phyloP scores from a whole-genome alignment of 179 eudicot genomes.

The Amaranthus tricolor region DNA sequence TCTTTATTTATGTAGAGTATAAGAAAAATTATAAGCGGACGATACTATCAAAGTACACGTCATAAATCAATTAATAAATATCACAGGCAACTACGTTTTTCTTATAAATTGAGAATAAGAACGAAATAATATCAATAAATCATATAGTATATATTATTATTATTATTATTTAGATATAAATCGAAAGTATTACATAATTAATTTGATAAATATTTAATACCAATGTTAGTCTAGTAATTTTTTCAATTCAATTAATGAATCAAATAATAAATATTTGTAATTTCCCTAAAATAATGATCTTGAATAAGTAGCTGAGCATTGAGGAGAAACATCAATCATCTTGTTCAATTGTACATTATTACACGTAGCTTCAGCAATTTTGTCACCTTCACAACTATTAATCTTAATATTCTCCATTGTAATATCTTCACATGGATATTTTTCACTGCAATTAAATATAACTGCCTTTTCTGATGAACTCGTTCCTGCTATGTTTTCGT shows the following conservation, averaged over 20 bases:
- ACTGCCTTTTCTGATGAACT: slow-evolving; percentile 53
- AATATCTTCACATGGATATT: slow-evolving; percentile 51
- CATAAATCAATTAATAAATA: too few species aligned
- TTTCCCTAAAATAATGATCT: neutral
- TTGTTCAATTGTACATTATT: slow-evolving; percentile 25
- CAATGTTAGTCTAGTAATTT: neutral
- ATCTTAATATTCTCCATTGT: slow-evolving; percentile 38
- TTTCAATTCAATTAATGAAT: neutral
- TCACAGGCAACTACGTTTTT: too few species aligned
- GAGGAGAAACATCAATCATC: slow-evolving; percentile 38
- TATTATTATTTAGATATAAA: too few species aligned
- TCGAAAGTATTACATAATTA: too few species aligned
- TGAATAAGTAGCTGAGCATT: slow-evolving; percentile 21
- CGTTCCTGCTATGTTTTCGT: slow-evolving; percentile 57
- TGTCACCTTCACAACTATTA: neutral
- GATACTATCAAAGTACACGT: too few species aligned
- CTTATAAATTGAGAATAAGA: too few species aligned
- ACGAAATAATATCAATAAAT: too few species aligned
- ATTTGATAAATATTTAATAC: neutral
- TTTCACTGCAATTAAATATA: slow-evolving; percentile 47
- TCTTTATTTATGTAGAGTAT: too few species aligned
- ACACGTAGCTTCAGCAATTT: slow-evolving; percentile 37
- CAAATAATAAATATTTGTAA: neutral
- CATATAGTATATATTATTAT: too few species aligned
- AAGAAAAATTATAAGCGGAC: too few species aligned